A percentile compares a stretch with the other conserved stretches of the same genome.
These are phyloP conservation scores for Fusarium denticulatum DNA, from an alignment of 2,329 filamentous ascomycete genomes.

Conservation along the genomic window DNA sequence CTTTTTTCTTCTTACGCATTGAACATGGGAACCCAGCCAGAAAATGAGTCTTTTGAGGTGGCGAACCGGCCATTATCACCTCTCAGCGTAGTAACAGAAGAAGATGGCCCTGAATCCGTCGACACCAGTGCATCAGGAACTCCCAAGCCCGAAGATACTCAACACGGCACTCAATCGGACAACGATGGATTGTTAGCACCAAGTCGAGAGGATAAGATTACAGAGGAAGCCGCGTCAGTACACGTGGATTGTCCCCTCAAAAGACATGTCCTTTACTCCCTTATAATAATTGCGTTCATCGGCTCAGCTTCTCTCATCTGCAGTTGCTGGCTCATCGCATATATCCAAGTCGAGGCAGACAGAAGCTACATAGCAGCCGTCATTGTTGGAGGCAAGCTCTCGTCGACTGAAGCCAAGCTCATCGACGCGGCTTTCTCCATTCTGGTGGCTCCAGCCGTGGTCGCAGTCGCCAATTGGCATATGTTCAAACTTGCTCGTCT, in stretches of 20 bases:
- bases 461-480: constrained; percentile 23
- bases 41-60: neutral
- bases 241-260: neutral
- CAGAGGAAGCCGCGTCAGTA: neutral
- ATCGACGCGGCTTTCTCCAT: constrained; percentile 30
- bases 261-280: constrained; percentile 23
- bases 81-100: neutral
- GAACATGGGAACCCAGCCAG: neutral
- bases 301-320: neutral
- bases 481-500: constrained; percentile 32
- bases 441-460: constrained; percentile 11
- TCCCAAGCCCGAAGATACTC: neutral
- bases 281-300: neutral
- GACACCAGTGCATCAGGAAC: neutral
- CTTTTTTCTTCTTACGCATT: neutral
- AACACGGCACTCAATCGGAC: neutral
- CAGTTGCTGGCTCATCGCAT: constrained; percentile 10
- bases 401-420: constrained; percentile 22
- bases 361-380: constrained; percentile 14
- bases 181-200: neutral
- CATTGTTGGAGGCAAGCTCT: constrained; percentile 9
- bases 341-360: neutral
- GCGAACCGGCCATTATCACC: neutral
- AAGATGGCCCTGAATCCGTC: neutral
- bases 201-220: neutral